Evolutionary conservation across 1,284 basidiomycete genomes (phyloP).

Genomic region (Peniophora sp.): DNA sequence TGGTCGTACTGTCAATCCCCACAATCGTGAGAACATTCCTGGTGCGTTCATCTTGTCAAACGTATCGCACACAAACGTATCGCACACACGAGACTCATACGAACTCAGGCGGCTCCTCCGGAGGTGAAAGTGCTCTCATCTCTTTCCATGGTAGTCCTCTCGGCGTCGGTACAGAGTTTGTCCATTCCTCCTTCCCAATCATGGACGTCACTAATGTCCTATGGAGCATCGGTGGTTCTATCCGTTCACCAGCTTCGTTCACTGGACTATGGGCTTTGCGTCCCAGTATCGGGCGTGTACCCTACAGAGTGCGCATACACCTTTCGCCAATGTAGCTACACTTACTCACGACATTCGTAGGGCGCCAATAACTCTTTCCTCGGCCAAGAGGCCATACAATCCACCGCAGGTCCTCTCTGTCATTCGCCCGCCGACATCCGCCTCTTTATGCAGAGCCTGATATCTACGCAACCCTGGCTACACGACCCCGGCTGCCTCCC

Average conservation of each 20-base stretch:
- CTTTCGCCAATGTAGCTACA: too few relatives aligned
- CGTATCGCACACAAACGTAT: background rate
- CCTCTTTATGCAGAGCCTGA: slow-evolving; percentile 38
- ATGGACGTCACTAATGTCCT: background rate
- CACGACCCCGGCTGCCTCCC: slow-evolving; percentile 40
- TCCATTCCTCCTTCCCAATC: background rate
- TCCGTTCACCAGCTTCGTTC: background rate
- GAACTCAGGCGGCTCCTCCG: background rate
- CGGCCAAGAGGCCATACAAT: slow-evolving; percentile 45
- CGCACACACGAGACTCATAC: background rate
- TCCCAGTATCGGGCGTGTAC: background rate
- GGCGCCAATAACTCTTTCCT: slow-evolving; percentile 38
- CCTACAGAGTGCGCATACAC: background rate
- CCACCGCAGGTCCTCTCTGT: slow-evolving; percentile 50
- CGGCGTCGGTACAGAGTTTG: background rate
- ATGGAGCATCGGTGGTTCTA: background rate
- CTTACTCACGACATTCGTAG: slow-evolving; percentile 1
- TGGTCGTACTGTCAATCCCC: background rate
- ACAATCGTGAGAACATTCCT: background rate
- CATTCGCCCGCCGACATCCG: slow-evolving; percentile 34
- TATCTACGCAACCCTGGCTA: slow-evolving; percentile 40
- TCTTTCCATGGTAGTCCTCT: background rate
- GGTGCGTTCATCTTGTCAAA: background rate
- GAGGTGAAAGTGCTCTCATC: background rate
- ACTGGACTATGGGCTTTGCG: background rate